Evolutionary conservation across 2,329 filamentous ascomycete species (phyloP).

Genomic region (Pyrenophora seminiperda): DNA sequence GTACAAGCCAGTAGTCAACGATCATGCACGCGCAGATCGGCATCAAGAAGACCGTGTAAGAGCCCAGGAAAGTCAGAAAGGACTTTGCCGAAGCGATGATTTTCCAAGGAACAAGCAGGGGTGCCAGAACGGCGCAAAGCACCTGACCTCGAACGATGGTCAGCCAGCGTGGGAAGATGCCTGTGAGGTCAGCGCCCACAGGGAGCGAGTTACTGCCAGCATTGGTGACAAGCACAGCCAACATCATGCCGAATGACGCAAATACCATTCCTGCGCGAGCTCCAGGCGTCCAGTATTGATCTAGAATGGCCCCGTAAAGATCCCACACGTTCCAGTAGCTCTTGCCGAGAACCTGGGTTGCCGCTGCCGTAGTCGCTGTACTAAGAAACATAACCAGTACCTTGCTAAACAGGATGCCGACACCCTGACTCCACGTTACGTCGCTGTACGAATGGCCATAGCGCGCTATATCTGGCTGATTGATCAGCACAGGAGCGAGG

Average conservation of each 20-base stretch:
- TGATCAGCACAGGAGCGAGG: constrained; percentile 26
- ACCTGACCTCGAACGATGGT: constrained; percentile 34
- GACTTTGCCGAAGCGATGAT: constrained; percentile 31
- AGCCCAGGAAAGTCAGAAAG: constrained; percentile 36
- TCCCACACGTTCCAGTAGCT: constrained; percentile 34
- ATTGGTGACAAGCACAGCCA: constrained; percentile 34
- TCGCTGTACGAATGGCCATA: constrained; percentile 26
- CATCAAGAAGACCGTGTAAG: constrained; percentile 36
- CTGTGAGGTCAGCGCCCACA: constrained; percentile 32
- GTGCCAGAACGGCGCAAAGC: constrained; percentile 24
- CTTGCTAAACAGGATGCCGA: constrained; percentile 28
- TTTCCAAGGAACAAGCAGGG: constrained; percentile 31
- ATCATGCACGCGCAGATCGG: constrained; percentile 30
- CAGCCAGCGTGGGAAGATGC: constrained; percentile 32
- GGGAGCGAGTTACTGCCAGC: constrained; percentile 36
- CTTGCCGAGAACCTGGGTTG: constrained; percentile 25
- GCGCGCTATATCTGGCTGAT: constrained; percentile 30
- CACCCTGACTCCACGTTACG: constrained; percentile 25
- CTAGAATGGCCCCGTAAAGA: constrained; percentile 23
- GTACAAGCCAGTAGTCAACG: constrained; percentile 24
- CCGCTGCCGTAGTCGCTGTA: constrained; percentile 19
- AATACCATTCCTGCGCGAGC: constrained; percentile 37
- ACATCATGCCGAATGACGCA: constrained; percentile 31
- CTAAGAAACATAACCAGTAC: constrained; percentile 31
- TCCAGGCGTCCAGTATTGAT: constrained; percentile 26